phyloP scores from a whole-genome alignment of 768 basidiomycete species.

The Cyclocybe cylindracea region DNA sequence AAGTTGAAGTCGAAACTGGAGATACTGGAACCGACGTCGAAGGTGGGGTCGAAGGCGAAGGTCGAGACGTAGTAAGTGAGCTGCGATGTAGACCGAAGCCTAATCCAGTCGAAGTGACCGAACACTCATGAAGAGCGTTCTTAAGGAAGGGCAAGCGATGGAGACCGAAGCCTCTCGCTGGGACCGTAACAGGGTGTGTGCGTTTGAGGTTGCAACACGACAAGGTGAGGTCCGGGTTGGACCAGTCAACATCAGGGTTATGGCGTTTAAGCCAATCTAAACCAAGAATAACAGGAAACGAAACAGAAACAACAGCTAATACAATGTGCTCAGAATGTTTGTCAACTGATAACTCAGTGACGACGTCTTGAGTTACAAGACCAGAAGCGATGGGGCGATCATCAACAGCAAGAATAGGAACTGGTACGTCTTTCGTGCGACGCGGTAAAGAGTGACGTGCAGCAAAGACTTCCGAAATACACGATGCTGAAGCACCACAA shows the following conservation, averaged over 20 bases:
- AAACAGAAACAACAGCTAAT: slow-evolving; percentile 12
- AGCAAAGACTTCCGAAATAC: not conserved
- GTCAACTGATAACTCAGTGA: slow-evolving; percentile 8
- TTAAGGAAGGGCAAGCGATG: not conserved
- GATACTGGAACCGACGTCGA: too few relatives aligned
- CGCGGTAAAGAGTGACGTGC: slow-evolving; percentile 2
- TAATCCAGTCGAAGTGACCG: not conserved
- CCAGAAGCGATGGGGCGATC: slow-evolving; percentile 8
- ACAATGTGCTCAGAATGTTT: slow-evolving; percentile 12
- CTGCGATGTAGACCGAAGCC: too few relatives aligned
- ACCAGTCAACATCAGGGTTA: slow-evolving; percentile 22
- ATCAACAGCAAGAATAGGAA: slow-evolving; percentile 13
- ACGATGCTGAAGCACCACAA: slow-evolving; percentile 11
- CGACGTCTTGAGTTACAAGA: slow-evolving; percentile 13
- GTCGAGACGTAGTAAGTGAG: too few relatives aligned
- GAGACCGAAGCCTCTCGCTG: not conserved
- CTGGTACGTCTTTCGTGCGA: not conserved
- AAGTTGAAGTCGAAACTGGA: too few relatives aligned
- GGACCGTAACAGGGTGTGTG: slow-evolving; percentile 1
- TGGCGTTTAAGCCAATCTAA: slow-evolving; percentile 20
- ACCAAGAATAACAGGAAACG: slow-evolving; percentile 16
- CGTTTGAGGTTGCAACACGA: slow-evolving; percentile 11
- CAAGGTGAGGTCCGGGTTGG: slow-evolving; percentile 11
- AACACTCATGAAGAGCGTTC: not conserved
- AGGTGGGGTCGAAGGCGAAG: too few relatives aligned